phyloP scores from a whole-genome alignment of 306 rosid species.

The Chamaecrista fasciculata region DNA sequence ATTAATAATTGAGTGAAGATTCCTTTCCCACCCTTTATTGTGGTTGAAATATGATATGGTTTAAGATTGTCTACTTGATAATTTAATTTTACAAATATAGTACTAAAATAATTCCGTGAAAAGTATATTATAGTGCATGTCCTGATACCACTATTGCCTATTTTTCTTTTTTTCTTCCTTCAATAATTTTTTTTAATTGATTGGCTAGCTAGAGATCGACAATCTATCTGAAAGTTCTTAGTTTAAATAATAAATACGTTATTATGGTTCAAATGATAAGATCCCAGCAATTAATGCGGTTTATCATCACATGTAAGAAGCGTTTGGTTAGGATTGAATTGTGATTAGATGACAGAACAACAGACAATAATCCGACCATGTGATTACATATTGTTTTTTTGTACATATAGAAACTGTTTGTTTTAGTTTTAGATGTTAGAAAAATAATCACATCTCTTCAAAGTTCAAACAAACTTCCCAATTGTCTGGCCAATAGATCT shows the following conservation, averaged over 20 bases:
- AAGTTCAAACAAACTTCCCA: no score
- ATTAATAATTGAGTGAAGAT: not conserved
- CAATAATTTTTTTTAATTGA: no score
- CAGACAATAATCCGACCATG: constrained; percentile 50
- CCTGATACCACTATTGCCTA: constrained; percentile 1
- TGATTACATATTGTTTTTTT: constrained; percentile 42
- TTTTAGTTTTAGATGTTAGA: constrained; percentile 9
- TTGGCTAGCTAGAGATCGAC: no score
- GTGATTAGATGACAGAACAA: constrained; percentile 39
- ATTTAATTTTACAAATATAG: constrained; percentile 5
- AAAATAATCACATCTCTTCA: constrained; percentile 16
- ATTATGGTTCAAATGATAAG: constrained; percentile 7
- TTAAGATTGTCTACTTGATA: constrained; percentile 1
- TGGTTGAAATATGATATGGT: not conserved
- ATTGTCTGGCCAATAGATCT: constrained; percentile 30
- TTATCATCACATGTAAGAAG: constrained; percentile 49
- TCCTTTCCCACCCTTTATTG: not conserved
- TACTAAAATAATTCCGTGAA: constrained; percentile 24
- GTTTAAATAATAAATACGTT: not conserved
- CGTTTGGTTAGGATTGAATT: constrained; percentile 29
- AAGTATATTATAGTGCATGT: constrained; percentile 24
- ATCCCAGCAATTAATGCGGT: constrained; percentile 37
- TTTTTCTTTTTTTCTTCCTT: not conserved
- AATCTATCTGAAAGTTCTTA: not conserved
- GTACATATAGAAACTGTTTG: constrained; percentile 22